Evolutionary conservation across 2,329 filamentous ascomycete genomes (phyloP).

Genomic region (Monilinia fructigena): DNA sequence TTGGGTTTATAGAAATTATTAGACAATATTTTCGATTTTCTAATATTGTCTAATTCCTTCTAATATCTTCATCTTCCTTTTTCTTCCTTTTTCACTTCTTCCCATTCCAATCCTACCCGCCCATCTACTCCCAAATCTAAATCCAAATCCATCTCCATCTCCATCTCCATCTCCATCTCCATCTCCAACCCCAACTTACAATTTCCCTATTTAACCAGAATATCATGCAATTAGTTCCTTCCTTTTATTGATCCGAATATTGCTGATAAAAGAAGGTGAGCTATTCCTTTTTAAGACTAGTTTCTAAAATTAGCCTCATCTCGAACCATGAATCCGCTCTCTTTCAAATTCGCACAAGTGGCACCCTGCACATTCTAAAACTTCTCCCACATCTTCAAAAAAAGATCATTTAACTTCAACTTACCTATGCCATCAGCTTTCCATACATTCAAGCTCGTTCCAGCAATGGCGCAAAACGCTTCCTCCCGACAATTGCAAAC

Average conservation of each 20-base stretch:
- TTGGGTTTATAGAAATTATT: too few relatives aligned
- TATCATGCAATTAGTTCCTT: neutral
- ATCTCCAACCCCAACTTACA: neutral
- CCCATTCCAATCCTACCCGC: too few relatives aligned
- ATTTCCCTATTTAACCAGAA: neutral
- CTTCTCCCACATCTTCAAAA: conserved; percentile 6
- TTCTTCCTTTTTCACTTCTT: too few relatives aligned
- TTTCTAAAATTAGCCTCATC: conserved; percentile 20
- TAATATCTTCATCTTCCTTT: too few relatives aligned
- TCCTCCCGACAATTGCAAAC: conserved; percentile 24
- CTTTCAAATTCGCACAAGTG: conserved; percentile 9
- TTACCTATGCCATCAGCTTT: conserved; percentile 34
- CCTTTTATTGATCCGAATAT: neutral
- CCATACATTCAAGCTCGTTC: conserved; percentile 39
- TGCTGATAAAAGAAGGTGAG: neutral
- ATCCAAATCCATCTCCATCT: too few relatives aligned
- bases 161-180: too few relatives aligned
- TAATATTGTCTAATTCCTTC: too few relatives aligned
- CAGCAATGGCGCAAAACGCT: conserved; percentile 35
- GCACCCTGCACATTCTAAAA: conserved; percentile 11
- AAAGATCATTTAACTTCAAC: conserved; percentile 11
- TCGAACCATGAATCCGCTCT: conserved; percentile 16
- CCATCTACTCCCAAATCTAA: too few relatives aligned
- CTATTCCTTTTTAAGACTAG: conserved; percentile 10
- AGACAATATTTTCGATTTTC: too few relatives aligned